phyloP scores from a whole-genome alignment of 2,329 filamentous ascomycete genomes.

The Colletotrichum agaves region DNA sequence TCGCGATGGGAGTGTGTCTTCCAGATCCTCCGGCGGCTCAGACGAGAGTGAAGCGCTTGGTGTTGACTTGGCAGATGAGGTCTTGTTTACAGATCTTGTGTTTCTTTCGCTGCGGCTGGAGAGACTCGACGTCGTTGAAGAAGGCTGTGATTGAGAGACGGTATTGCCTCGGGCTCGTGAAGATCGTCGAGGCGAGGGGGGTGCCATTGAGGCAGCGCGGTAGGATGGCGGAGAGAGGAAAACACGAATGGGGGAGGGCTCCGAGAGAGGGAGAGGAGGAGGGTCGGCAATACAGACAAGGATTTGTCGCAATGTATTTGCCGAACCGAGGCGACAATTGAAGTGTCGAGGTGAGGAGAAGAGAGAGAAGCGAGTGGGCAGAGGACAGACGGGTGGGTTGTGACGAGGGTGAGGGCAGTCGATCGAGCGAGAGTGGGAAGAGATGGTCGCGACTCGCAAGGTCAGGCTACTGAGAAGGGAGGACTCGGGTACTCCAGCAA shows the following conservation, averaged over 20 bases:
- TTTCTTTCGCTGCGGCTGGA: slow-evolving; percentile 80
- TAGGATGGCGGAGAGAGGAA: slow-evolving; percentile 24
- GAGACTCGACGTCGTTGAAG: slow-evolving; percentile 80
- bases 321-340: slow-evolving; percentile 42
- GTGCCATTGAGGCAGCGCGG: slow-evolving; percentile 62
- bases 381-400: slow-evolving; percentile 36
- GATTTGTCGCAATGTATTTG: slow-evolving; percentile 42
- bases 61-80: slow-evolving; percentile 79
- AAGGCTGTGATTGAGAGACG: slow-evolving; percentile 80
- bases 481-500: slow-evolving; percentile 37
- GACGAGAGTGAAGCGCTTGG: slow-evolving; percentile 79
- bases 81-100: slow-evolving; percentile 78
- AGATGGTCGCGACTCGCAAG: slow-evolving; percentile 37
- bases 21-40: slow-evolving; percentile 72
- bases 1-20: slow-evolving; percentile 77
- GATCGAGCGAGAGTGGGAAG: slow-evolving; percentile 31
- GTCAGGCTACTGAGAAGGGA: slow-evolving; percentile 35
- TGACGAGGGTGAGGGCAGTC: slow-evolving; percentile 36
- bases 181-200: slow-evolving; percentile 82
- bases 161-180: slow-evolving; percentile 86
- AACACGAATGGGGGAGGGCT: slow-evolving; percentile 37
- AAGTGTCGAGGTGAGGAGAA: slow-evolving; percentile 39
- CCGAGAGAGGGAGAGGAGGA: slow-evolving; percentile 45
- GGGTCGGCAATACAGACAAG: slow-evolving; percentile 46
- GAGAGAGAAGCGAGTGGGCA: slow-evolving; percentile 39